A percentile compares a stretch with the other conserved stretches of the same genome.
phyloP scores from a whole-genome alignment of 257 asterid genomes.

The Knoxia roxburghii region DNA sequence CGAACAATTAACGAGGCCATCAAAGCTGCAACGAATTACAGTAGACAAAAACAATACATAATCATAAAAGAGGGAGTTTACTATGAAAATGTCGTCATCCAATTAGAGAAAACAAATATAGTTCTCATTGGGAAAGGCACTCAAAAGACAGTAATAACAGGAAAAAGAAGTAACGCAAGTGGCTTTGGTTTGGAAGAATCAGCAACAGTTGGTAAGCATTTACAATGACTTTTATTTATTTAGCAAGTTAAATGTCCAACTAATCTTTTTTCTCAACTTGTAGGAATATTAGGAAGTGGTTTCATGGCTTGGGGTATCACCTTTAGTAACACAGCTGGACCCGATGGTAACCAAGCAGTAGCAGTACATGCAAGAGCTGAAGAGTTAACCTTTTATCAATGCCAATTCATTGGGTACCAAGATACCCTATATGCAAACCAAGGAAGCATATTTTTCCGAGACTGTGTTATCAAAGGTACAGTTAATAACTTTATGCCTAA shows the following conservation, averaged over 20 bases:
- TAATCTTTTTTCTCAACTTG: not conserved
- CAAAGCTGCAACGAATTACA: not conserved
- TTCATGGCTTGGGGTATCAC: conserved; percentile 7
- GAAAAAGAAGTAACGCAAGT: not conserved
- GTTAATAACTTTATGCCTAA: no score
- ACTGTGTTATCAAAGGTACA: no score
- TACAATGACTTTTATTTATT: not conserved
- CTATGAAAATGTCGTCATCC: not conserved
- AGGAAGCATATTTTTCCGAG: conserved; percentile 11
- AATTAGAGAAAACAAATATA: not conserved
- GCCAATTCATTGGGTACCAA: conserved; percentile 16
- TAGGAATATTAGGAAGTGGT: conserved; percentile 1
- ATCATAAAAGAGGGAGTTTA: not conserved
- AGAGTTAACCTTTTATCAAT: conserved; percentile 5
- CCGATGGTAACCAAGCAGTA: not conserved
- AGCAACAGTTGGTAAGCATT: conserved; percentile 7
- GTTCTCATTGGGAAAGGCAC: conserved; percentile 14
- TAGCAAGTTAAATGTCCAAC: not conserved
- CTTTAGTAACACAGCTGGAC: conserved; percentile 17
- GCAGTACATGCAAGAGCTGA: conserved; percentile 1
- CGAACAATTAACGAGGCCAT: not conserved
- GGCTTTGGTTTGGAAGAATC: not conserved
- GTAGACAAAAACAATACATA: not conserved
- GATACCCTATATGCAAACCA: conserved; percentile 3
- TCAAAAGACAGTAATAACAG: not conserved